A percentile compares a stretch with the other conserved stretches of the same genome.
These are phyloP conservation scores for Amanita jacksonii DNA, from an alignment of 768 basidiomycete species.

Conservation along the genomic window DNA sequence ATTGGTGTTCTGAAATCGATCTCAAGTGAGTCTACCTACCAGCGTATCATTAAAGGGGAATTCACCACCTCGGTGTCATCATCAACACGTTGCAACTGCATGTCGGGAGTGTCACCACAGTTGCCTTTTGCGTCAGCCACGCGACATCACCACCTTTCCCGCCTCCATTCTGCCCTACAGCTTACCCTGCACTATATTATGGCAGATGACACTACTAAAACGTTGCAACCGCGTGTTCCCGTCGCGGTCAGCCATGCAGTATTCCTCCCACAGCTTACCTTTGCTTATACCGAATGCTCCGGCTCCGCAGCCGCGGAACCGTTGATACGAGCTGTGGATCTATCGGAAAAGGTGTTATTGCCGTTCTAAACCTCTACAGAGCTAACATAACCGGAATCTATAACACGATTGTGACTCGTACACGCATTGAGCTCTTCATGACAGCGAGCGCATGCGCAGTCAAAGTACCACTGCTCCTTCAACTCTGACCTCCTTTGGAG, in stretches of 20 bases:
- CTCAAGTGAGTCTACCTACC: background rate
- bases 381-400: slow-evolving; percentile 8
- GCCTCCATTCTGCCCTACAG: no score
- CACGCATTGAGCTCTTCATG: slow-evolving; percentile 9
- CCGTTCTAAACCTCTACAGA: background rate
- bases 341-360: no score
- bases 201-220: no score
- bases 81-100: slow-evolving; percentile 1
- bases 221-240: no score
- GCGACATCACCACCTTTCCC: no score
- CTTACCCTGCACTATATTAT: no score
- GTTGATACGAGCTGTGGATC: background rate
- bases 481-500: slow-evolving; percentile 12
- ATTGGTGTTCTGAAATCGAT: background rate
- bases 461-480: slow-evolving; percentile 17
- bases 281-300: no score
- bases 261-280: no score
- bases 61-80: slow-evolving; percentile 1
- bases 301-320: no score
- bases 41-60: background rate
- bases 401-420: background rate
- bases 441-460: slow-evolving; percentile 17
- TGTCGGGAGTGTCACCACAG: background rate
- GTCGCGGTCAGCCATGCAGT: no score
- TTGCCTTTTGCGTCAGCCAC: no score